These are phyloP conservation scores for Shiraia sp. DNA, from an alignment of 2,329 filamentous ascomycete species.

Conservation along the genomic window DNA sequence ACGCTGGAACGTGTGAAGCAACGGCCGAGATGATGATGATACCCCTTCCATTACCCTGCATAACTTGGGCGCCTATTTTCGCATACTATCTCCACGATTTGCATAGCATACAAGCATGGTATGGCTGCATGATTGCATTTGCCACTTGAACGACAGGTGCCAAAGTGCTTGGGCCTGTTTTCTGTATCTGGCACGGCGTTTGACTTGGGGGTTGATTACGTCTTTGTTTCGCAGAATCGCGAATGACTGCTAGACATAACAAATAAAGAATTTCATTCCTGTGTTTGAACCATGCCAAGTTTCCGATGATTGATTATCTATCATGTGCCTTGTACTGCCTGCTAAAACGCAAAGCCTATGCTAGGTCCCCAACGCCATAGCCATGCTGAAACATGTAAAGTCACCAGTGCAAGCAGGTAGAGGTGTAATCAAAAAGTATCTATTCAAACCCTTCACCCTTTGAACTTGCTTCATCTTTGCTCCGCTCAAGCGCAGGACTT, in stretches of 20 bases:
- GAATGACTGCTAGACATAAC: constrained; percentile 7
- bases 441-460: constrained; percentile 40
- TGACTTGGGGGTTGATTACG: constrained; percentile 8
- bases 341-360: not conserved
- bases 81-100: constrained; percentile 20
- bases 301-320: not conserved
- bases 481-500: constrained; percentile 35
- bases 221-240: constrained; percentile 9
- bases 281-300: not conserved
- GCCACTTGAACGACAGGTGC: constrained; percentile 32
- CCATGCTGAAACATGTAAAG: not conserved
- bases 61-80: constrained; percentile 31
- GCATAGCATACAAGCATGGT: constrained; percentile 39
- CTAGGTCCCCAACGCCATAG: constrained; percentile 2
- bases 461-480: constrained; percentile 23
- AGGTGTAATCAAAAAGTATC: not conserved
- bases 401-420: no score
- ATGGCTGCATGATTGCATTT: constrained; percentile 29
- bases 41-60: constrained; percentile 25
- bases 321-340: not conserved
- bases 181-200: constrained; percentile 34
- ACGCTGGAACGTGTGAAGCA: constrained; percentile 8
- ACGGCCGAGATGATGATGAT: constrained; percentile 27
- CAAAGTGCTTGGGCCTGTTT: constrained; percentile 45
- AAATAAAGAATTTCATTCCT: not conserved